Evolutionary conservation across 2,329 filamentous ascomycete species (phyloP).

Genomic region (Fusarium abutilonis): DNA sequence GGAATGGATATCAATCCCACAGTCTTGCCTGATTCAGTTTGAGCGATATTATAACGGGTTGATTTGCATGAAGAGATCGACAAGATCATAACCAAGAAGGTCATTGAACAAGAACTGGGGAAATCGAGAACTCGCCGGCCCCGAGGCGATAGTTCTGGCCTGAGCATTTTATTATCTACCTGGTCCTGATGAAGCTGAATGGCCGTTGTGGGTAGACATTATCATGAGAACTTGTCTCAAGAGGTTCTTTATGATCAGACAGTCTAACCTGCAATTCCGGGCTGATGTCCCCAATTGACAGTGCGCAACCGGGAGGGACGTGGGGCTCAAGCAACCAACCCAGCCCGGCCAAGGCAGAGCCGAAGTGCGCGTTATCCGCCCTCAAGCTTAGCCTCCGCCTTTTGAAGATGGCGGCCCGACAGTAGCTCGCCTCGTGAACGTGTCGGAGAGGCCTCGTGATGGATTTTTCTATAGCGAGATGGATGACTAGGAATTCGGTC

Average conservation of each 20-base stretch:
- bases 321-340: slow-evolving; percentile 5
- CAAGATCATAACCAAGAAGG: slow-evolving; percentile 19
- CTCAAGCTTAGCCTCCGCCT: slow-evolving; percentile 24
- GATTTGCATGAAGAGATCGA: slow-evolving; percentile 31
- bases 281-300: slow-evolving; percentile 5
- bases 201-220: not conserved
- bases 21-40: slow-evolving; percentile 20
- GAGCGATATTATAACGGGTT: slow-evolving; percentile 24
- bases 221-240: not conserved
- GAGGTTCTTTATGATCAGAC: not conserved
- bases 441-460: slow-evolving; percentile 31
- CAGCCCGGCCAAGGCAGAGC: slow-evolving; percentile 7
- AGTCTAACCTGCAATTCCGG: slow-evolving; percentile 11
- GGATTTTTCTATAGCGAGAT: slow-evolving; percentile 13
- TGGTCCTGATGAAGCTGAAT: not conserved
- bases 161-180: not conserved
- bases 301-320: slow-evolving; percentile 18
- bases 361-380: slow-evolving; percentile 11
- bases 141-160: slow-evolving; percentile 8
- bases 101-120: slow-evolving; percentile 16
- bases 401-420: slow-evolving; percentile 27
- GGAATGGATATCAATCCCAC: slow-evolving; percentile 7
- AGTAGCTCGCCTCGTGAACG: slow-evolving; percentile 30
- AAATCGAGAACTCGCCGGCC: slow-evolving; percentile 29
- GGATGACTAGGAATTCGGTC: slow-evolving; percentile 9